Evolutionary conservation across 2,329 filamentous ascomycete genomes (phyloP), one percentile per base, ranked within the genome.

Genomic region (Pseudogymnoascus sp.): DNA sequence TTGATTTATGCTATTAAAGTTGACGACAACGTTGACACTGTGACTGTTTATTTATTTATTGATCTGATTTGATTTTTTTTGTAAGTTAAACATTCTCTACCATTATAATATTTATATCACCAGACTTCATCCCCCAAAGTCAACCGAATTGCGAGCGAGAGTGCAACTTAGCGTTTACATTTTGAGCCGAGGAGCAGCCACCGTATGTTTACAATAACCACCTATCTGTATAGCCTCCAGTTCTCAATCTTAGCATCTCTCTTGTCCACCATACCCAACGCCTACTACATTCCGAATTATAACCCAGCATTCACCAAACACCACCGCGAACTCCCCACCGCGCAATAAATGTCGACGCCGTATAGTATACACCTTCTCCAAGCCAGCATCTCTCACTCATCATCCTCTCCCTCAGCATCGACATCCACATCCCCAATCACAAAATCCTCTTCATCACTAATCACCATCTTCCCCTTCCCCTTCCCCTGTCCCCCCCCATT

Each of bases 371-470:
- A 56, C 50, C 28, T 34, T 34, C 10, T 4, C n/a, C 50, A 31
- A 5, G 23, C 18, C 28, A 34, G 28, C 14, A 31, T 10, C 18
- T 16, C 25, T 56, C 50, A 69, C 40, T 70, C 67, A 53, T 70
- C 67, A 53, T 69, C 67, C 23, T 72, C 70, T 10, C 66, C 69
- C 18, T 71, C 70, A 28, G 66, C 68, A 64, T 73, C 71, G 12
- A 64, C 62, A 5, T 70, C 68, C 25, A 56, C 50, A 34, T 56
- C 50, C 31, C 63, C 65, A 31, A 69, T 62, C 8, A 68, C 78
- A 67, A 83, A 72, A 60, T 68, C 66, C 25, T 71, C 69, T 53
- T 73, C 69, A 7, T 61, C 68, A 31, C 66, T 67, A 6, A 64
- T 67, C 28, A 64, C 62, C 21, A 65, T 50, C 44, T 67, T 68